Percentiles rank a stretch among this genome's conserved stretches.
Conservation (phyloP, 2,329 filamentous ascomycete species). For the Alternaria angustiovoidea region DNA sequence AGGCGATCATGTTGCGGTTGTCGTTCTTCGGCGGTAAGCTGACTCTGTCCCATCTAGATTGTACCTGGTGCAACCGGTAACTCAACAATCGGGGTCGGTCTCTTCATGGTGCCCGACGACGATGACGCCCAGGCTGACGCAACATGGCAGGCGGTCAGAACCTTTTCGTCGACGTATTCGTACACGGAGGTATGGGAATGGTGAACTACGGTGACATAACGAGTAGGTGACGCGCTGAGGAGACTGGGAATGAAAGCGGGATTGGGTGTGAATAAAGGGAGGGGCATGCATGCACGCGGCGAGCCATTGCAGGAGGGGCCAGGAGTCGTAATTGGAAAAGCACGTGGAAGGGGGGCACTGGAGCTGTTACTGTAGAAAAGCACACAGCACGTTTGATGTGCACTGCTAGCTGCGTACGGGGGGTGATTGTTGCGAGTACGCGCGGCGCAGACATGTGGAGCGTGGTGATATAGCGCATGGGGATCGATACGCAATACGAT, state of each 20-base stretch:
- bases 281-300: background rate
- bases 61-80: background rate
- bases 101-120: background rate
- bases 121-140: slow-evolving; percentile 1
- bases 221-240: background rate
- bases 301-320: background rate
- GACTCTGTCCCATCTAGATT: background rate
- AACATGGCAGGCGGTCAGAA: background rate
- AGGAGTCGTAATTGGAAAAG: background rate
- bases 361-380: slow-evolving; percentile 3
- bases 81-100: background rate
- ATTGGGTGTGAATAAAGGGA: background rate
- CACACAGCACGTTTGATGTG: slow-evolving; percentile 14
- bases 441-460: slow-evolving; percentile 14
- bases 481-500: slow-evolving; percentile 14
- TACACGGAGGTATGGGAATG: background rate
- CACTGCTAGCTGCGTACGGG: slow-evolving; percentile 1
- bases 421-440: slow-evolving; percentile 19
- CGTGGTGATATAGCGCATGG: slow-evolving; percentile 8
- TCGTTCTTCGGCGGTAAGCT: slow-evolving; percentile 3
- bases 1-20: background rate
- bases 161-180: background rate
- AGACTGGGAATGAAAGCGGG: background rate
- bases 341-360: background rate
- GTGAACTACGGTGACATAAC: background rate